These are phyloP conservation scores for Syzygium jambos DNA, from an alignment of 345 rosid genomes.

Conservation along the genomic window DNA sequence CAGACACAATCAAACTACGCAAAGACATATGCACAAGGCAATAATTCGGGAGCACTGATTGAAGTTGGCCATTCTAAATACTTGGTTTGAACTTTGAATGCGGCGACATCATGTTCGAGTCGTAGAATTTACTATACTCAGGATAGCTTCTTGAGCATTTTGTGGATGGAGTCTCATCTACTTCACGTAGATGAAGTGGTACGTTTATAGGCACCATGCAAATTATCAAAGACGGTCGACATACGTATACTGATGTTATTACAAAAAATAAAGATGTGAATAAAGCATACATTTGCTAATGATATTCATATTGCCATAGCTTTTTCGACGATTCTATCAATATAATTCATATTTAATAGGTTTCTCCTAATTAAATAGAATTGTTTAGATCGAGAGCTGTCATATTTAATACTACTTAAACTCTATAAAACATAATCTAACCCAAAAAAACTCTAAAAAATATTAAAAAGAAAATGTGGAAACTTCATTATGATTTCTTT, in stretches of 20 bases:
- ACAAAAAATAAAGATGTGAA: background rate
- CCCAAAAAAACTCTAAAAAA: background rate
- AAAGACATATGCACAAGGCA: background rate
- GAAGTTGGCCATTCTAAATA: background rate
- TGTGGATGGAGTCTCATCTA: background rate
- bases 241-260: background rate
- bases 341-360: background rate
- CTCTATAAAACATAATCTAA: background rate
- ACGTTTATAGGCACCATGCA: background rate
- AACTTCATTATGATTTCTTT: background rate
- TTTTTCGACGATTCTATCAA: background rate
- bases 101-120: background rate
- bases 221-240: background rate
- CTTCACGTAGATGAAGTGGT: background rate
- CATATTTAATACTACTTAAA: background rate
- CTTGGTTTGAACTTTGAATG: background rate
- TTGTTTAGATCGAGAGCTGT: background rate
- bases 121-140: background rate
- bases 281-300: background rate
- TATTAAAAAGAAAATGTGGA: background rate
- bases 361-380: background rate
- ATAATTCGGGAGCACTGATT: background rate
- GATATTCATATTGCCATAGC: background rate
- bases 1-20: background rate
- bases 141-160: background rate